Conservation (phyloP, 108 stramenopile species). For the Nannochloropsis salina region DNA sequence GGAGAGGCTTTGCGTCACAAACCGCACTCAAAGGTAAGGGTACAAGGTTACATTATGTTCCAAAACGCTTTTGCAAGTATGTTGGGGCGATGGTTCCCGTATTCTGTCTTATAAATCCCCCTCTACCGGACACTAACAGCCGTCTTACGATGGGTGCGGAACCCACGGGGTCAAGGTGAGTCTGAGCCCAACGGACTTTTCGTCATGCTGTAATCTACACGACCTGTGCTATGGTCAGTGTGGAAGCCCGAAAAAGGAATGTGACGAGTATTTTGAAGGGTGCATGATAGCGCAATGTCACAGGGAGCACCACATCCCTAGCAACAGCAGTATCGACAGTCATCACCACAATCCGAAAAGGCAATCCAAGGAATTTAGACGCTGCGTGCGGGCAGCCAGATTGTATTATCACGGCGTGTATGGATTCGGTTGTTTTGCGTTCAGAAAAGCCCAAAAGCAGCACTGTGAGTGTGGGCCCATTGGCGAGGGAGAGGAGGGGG, state of each 20-base stretch:
- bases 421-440: constrained; percentile 5
- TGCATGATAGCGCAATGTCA: constrained; percentile 5
- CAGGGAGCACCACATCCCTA: background rate
- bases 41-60: too few relatives aligned
- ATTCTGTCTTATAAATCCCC: background rate
- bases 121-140: background rate
- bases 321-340: background rate
- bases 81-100: background rate
- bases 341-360: background rate
- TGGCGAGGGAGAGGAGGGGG: background rate
- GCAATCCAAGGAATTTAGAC: background rate
- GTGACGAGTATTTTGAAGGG: background rate
- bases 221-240: constrained; percentile 20
- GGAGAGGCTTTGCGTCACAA: constrained; percentile 7
- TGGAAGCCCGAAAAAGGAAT: constrained; percentile 9
- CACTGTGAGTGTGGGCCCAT: background rate
- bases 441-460: background rate
- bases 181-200: constrained; percentile 13
- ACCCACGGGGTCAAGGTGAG: background rate
- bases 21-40: background rate
- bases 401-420: constrained; percentile 10
- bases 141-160: background rate
- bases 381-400: constrained; percentile 10
- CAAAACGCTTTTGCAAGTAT: too few relatives aligned
- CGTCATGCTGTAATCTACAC: constrained; percentile 8